These are phyloP conservation scores for Cucurbita ficifolia DNA, from an alignment of 306 rosid species.

Conservation along the genomic window DNA sequence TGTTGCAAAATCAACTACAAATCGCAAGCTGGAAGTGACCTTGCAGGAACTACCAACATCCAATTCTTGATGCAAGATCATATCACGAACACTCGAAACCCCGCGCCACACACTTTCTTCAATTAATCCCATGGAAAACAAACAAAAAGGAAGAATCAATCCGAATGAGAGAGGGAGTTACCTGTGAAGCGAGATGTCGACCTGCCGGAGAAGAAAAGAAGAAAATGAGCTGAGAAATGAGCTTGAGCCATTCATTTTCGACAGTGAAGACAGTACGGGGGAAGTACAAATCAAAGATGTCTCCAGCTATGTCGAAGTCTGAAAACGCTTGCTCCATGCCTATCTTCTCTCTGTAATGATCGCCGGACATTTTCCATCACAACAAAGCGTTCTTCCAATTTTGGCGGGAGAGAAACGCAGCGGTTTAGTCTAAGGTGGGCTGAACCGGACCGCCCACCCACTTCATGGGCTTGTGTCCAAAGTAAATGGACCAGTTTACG, in stretches of 20 bases:
- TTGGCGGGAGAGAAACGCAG: conserved; percentile 23
- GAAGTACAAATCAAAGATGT: conserved; percentile 32
- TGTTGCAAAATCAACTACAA: background rate
- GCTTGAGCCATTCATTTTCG: conserved; percentile 45
- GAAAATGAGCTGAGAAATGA: conserved; percentile 37
- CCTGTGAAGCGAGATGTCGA: conserved; percentile 44
- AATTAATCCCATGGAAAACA: background rate
- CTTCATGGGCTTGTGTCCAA: background rate
- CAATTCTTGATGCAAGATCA: background rate
- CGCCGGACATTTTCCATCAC: conserved; percentile 9
- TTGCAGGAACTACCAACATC: background rate
- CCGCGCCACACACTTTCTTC: background rate
- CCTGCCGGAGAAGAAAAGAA: conserved; percentile 47
- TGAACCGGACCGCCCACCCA: background rate
- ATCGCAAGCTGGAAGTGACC: background rate
- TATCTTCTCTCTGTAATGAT: background rate
- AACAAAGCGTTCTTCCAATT: background rate
- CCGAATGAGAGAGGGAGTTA: background rate
- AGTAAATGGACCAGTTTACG: background rate
- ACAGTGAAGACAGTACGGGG: conserved; percentile 43
- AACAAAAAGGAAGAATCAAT: background rate
- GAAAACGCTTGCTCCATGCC: conserved; percentile 11
- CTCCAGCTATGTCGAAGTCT: conserved; percentile 14
- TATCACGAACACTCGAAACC: background rate
- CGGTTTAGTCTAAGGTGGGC: background rate